These are phyloP conservation scores for Dipodascopsis uninucleata DNA, from an alignment of 805 yeast genomes.

Conservation along the genomic window DNA sequence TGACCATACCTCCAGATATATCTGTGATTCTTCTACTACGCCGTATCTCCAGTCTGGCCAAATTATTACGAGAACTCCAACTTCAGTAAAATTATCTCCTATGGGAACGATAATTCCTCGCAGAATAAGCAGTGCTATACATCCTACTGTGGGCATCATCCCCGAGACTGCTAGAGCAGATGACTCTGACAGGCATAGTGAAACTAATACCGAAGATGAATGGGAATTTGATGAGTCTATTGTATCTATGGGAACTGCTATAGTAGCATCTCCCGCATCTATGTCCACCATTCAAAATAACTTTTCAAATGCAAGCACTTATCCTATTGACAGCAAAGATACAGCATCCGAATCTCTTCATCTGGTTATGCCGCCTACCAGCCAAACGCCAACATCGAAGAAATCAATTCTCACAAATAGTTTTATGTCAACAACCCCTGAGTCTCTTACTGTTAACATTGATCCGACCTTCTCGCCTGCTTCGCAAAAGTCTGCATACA, in stretches of 20 bases:
- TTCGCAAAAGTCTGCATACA: too few relatives aligned
- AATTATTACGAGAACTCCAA: too few relatives aligned
- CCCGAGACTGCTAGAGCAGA: too few relatives aligned
- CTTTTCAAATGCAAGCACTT: not conserved
- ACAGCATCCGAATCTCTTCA: not conserved
- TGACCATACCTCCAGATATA: not conserved
- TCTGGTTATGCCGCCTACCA: not conserved
- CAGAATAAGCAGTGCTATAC: too few relatives aligned
- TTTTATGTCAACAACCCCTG: not conserved
- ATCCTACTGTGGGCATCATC: too few relatives aligned
- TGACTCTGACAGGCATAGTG: not conserved
- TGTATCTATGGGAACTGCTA: not conserved
- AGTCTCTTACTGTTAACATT: too few relatives aligned
- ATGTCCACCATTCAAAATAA: not conserved
- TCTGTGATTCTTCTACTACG: not conserved
- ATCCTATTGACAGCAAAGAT: not conserved
- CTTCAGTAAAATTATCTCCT: too few relatives aligned
- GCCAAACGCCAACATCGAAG: not conserved
- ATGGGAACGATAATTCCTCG: too few relatives aligned
- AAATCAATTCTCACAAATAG: not conserved
- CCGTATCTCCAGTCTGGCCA: too few relatives aligned
- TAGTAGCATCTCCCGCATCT: slow-evolving; percentile 8
- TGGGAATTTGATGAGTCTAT: slow-evolving; percentile 1
- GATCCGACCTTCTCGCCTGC: too few relatives aligned
- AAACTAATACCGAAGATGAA: not conserved